Conservation (phyloP, 441 rosid species). For the Populus hybrid region DNA sequence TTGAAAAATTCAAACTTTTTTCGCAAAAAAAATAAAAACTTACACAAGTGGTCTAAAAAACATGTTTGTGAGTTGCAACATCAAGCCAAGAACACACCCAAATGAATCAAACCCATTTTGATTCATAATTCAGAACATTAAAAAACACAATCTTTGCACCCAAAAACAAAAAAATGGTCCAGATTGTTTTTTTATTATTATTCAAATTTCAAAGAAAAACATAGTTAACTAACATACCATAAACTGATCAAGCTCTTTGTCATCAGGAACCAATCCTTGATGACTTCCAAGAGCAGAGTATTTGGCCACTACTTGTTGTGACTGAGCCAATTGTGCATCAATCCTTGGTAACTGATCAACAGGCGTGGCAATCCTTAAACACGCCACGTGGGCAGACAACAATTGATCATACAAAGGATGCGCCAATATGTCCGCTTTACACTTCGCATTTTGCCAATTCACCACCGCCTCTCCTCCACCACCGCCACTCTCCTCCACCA, state of each 20-base stretch:
- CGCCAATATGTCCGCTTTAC: slow-evolving; percentile 77
- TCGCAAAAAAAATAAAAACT: neutral
- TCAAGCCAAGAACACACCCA: neutral
- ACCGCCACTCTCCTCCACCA: slow-evolving; percentile 32
- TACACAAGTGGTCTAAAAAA: neutral
- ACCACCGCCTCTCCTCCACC: slow-evolving; percentile 55
- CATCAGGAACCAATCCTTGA: slow-evolving; percentile 73
- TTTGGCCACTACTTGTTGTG: slow-evolving; percentile 85
- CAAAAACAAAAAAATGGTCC: neutral
- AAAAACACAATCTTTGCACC: neutral
- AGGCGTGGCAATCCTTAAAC: slow-evolving; percentile 93
- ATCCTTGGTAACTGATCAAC: slow-evolving; percentile 97
- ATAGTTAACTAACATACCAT: slow-evolving; percentile 47
- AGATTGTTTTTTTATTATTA: no score
- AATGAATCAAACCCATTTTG: neutral
- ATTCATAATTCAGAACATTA: neutral
- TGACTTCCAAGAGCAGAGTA: slow-evolving; percentile 66
- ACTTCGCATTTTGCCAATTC: slow-evolving; percentile 88
- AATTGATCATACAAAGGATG: slow-evolving; percentile 95
- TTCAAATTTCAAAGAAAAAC: neutral
- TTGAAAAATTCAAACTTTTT: neutral
- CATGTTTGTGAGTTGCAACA: neutral
- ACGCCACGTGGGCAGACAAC: slow-evolving; percentile 89
- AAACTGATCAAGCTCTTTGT: slow-evolving; percentile 96
- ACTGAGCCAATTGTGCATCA: slow-evolving; percentile 95